These are phyloP conservation scores for Pythium guiyangense DNA, from an alignment of 352 stramenopile species.

Conservation along the genomic window DNA sequence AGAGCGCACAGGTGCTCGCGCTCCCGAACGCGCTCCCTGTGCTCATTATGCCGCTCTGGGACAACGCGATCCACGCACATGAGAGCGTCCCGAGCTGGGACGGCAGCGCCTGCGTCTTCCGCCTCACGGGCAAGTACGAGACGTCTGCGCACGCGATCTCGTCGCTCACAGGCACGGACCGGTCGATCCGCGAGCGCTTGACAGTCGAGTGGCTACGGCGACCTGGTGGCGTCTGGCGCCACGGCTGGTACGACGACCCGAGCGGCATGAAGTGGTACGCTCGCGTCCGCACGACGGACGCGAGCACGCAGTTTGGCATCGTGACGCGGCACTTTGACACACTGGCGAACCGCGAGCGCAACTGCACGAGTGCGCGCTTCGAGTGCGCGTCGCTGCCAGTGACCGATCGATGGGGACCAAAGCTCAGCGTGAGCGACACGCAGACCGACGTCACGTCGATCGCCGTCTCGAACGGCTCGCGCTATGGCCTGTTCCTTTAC, in stretches of 20 bases:
- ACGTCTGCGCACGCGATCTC: neutral
- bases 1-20: constrained; percentile 2
- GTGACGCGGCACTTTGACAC: constrained; percentile 36
- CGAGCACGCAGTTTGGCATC: neutral
- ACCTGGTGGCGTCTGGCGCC: constrained; percentile 22
- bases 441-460: constrained; percentile 16
- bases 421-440: constrained; percentile 11
- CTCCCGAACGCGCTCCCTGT: constrained; percentile 22
- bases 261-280: constrained; percentile 19
- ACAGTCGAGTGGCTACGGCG: constrained; percentile 32
- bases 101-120: constrained; percentile 24
- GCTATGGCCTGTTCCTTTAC: constrained; percentile 37
- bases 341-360: constrained; percentile 19
- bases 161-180: constrained; percentile 18
- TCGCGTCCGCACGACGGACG: constrained; percentile 26
- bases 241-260: constrained; percentile 37
- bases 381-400: constrained; percentile 5
- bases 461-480: constrained; percentile 21
- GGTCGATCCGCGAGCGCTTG: constrained; percentile 20
- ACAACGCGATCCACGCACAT: constrained; percentile 14
- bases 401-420: constrained; percentile 18
- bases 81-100: constrained; percentile 19
- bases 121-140: constrained; percentile 22
- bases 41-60: constrained; percentile 33
- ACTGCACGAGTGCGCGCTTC: constrained; percentile 15